phyloP scores from a whole-genome alignment of 345 rosid genomes.

The Corymbia maculata region DNA sequence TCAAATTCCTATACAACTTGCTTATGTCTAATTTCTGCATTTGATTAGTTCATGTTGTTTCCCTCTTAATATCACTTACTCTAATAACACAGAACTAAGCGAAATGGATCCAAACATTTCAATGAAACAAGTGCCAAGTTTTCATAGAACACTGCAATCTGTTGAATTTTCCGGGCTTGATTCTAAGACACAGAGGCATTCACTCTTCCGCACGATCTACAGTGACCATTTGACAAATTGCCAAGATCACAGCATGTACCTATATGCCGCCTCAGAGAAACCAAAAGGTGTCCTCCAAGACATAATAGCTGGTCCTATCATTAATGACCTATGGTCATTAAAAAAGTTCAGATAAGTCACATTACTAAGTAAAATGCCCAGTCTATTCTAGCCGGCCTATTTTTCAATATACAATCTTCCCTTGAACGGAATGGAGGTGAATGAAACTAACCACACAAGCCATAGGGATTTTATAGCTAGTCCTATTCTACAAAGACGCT shows the following conservation, averaged over 20 bases:
- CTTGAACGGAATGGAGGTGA: neutral
- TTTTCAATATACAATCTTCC: neutral
- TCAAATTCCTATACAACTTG: neutral
- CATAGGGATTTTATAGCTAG: neutral
- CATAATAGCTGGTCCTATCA: neutral
- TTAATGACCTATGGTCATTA: neutral
- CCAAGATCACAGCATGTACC: neutral
- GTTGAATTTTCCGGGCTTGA: neutral
- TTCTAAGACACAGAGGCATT: neutral
- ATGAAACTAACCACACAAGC: neutral
- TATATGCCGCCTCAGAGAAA: neutral
- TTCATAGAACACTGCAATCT: neutral
- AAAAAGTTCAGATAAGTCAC: neutral
- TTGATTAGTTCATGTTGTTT: neutral
- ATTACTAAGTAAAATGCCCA: neutral
- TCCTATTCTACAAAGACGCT: neutral
- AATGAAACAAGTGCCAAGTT: neutral
- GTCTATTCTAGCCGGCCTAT: neutral
- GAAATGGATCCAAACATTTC: neutral
- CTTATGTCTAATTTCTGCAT: neutral
- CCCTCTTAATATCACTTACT: neutral
- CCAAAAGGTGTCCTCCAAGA: neutral
- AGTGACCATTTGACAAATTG: neutral
- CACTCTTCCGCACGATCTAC: neutral
- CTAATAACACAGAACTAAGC: neutral